phyloP scores from a whole-genome alignment of 768 basidiomycete species.

The Hygrophoropsis aurantiaca region DNA sequence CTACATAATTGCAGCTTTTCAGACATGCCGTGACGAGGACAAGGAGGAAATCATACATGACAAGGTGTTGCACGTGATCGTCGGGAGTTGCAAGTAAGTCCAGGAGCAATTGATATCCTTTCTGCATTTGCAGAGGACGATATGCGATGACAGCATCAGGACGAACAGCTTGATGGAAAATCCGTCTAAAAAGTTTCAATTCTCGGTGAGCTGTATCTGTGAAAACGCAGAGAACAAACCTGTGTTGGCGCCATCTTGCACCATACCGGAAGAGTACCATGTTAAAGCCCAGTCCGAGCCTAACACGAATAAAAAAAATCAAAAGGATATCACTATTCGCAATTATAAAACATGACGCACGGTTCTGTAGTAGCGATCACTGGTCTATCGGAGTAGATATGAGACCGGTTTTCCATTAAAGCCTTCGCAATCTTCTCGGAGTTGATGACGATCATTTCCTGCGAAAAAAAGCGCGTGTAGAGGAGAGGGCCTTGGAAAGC shows the following conservation, averaged over 20 bases:
- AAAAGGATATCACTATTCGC: neutral
- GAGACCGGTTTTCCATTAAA: slow-evolving; percentile 42
- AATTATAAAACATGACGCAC: slow-evolving; percentile 10
- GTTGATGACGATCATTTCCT: slow-evolving; percentile 42
- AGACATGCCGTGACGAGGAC: neutral
- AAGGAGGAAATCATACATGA: neutral
- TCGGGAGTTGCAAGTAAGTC: neutral
- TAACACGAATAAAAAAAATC: neutral
- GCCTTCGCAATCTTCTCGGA: slow-evolving; percentile 37
- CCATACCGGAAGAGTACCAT: neutral
- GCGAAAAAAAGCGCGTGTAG: slow-evolving; percentile 44
- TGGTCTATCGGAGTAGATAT: slow-evolving; percentile 49
- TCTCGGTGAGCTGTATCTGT: too few relatives aligned
- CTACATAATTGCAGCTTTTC: slow-evolving; percentile 2
- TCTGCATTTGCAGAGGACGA: neutral
- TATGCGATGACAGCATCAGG: neutral
- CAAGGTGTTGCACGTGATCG: neutral
- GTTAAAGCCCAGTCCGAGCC: neutral
- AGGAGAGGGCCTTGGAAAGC: slow-evolving; percentile 36
- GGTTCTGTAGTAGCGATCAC: slow-evolving; percentile 10
- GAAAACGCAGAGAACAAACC: neutral
- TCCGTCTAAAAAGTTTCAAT: neutral
- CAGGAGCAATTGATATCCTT: neutral
- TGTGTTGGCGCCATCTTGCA: neutral
- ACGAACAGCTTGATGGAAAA: neutral